Percentiles rank a stretch among this genome's conserved stretches.
Conservation (phyloP, 2,329 filamentous ascomycete genomes). For the Neofusicoccum kwambonambiense region DNA sequence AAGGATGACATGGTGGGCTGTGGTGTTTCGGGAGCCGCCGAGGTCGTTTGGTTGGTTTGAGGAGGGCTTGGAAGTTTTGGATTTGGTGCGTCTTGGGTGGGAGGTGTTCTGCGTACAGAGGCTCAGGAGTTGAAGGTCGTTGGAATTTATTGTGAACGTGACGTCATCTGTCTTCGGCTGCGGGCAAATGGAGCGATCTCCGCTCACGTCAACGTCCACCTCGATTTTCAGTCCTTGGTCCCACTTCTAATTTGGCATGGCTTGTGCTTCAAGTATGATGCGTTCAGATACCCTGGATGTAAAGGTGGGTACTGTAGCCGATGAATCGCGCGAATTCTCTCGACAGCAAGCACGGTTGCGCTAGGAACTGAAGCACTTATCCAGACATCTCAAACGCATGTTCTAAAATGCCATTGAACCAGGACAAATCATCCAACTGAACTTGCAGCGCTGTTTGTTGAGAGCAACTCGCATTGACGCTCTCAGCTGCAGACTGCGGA, state of each 20-base stretch:
- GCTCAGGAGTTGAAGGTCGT: neutral
- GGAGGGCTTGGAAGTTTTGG: neutral
- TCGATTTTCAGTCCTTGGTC: neutral
- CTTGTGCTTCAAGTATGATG: neutral
- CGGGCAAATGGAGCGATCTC: constrained; percentile 4
- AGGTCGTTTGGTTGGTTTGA: neutral
- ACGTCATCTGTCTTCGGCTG: neutral
- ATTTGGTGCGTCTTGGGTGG: neutral
- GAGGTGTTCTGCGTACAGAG: neutral
- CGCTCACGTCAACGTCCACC: neutral
- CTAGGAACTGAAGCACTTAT: no score
- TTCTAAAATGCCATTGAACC: no score
- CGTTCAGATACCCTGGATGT: neutral
- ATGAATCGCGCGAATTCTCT: no score
- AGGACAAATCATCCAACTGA: no score
- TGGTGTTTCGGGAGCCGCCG: constrained; percentile 2
- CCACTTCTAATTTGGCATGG: neutral
- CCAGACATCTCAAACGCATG: no score
- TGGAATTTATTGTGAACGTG: neutral
- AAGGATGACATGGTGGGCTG: neutral
- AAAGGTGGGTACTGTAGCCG: no score
- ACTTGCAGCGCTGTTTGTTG: no score
- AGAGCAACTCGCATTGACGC: no score
- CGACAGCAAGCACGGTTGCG: no score
- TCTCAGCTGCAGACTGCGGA: no score